Base-by-base conservation (phyloP, 2,329 filamentous ascomycete genomes). In the Ophiostoma sp. region DNA sequence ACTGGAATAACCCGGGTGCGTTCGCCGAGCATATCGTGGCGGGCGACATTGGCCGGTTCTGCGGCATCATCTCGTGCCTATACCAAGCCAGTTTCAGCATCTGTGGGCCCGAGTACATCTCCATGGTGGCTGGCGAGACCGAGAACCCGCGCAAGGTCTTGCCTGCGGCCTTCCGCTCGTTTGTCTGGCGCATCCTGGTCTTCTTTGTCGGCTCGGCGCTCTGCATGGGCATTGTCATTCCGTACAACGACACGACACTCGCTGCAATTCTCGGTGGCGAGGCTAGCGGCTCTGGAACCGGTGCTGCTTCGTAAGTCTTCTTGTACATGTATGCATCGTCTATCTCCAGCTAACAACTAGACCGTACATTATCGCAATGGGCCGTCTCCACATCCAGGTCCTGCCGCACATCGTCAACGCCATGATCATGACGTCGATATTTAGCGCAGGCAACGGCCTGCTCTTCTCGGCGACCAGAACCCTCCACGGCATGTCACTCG, bases 161-260 rank as follows among this genome's bases (percentile, higher is more conserved):
- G 74, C 87, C 87, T 2, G 82, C 81, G 66, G 87, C 87, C 1
- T 90, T 84, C 77, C 89, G 88, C 70, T 85, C 84, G 1, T 85
- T 89, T 4, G 88, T 89, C 76, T 88, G 86, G 76, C 85, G 88
- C 42, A 80, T 90, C 66, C 86, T 83, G 1, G 74, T 83, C 0
- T 90, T 91, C 77, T 91, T 90, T 77, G 82, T 90, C 36, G 81
- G 89, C 5, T 85, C 87, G 5, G 85, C 86, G 4, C 79, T 92
- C 2, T 83, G 81, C 66, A 82, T 89, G 27, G 87, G 87, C 4
- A 84, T 89, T 68, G 75, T 89, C 69, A 81, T 89, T 66, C 81
- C 88, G 1, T 85, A 85, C 75, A 83, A 88, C 69, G 85, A 88
- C 72, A 70, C 78, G 0, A 82, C 81, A 18, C 78, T 89, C 70